Percentiles rank a stretch among this genome's conserved stretches.
phyloP scores from a whole-genome alignment of 2,329 filamentous ascomycete genomes.

The Phyllosticta citribraziliensis region DNA sequence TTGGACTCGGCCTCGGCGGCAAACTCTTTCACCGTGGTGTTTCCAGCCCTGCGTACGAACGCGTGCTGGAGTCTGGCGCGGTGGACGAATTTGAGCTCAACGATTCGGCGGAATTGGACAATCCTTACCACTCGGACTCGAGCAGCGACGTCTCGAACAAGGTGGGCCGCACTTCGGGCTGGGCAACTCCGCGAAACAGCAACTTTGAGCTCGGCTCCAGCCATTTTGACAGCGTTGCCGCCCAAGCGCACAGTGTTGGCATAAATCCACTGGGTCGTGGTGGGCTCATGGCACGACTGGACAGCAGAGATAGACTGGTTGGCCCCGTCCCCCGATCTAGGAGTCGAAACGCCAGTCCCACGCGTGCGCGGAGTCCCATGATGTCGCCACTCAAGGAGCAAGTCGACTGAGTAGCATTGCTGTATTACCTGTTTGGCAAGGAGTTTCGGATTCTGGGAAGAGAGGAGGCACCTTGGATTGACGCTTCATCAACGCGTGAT shows the following conservation, averaged over 20 bases:
- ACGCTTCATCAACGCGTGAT: background rate
- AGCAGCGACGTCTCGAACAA: conserved; percentile 51
- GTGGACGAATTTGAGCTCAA: conserved; percentile 67
- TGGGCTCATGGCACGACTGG: conserved; percentile 70
- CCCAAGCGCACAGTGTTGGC: conserved; percentile 24
- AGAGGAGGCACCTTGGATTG: background rate
- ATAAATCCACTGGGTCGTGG: conserved; percentile 44
- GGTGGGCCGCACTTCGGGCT: conserved; percentile 53
- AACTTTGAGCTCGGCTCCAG: conserved; percentile 11
- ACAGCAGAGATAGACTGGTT: conserved; percentile 71
- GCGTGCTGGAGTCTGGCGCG: conserved; percentile 63
- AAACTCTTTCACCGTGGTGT: conserved; percentile 39
- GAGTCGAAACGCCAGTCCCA: conserved; percentile 39
- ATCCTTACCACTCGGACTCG: conserved; percentile 10
- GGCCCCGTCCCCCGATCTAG: conserved; percentile 45
- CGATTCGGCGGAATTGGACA: conserved; percentile 50
- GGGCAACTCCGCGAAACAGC: conserved; percentile 53
- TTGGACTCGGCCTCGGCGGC: conserved; percentile 13
- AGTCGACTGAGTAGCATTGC: conserved; percentile 19
- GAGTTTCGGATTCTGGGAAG: background rate
- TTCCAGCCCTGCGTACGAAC: conserved; percentile 56
- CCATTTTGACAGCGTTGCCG: conserved; percentile 18
- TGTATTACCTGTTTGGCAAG: background rate
- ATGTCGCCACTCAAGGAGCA: conserved; percentile 26
- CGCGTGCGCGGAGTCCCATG: conserved; percentile 31